Conservation (phyloP, 805 yeast species). For the Monosporozyma servazzii region DNA sequence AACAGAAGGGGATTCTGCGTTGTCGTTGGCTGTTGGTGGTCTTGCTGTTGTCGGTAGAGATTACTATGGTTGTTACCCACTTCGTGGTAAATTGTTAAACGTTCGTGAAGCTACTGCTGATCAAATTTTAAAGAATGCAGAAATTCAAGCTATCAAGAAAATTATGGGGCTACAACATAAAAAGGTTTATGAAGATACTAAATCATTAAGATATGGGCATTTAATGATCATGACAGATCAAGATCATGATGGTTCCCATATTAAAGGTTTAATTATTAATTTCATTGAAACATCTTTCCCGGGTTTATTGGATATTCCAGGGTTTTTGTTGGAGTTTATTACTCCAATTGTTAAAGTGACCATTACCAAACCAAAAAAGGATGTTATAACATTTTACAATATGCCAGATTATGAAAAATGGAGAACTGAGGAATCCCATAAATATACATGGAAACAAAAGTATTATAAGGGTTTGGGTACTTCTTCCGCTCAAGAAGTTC, state of each 20-base stretch:
- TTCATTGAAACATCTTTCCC: constrained; percentile 92
- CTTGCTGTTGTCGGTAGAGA: constrained; percentile 92
- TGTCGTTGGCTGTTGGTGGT: constrained; percentile 86
- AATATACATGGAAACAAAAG: constrained; percentile 80
- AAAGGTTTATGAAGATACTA: constrained; percentile 65
- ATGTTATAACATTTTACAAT: constrained; percentile 68
- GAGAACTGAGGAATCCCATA: constrained; percentile 75
- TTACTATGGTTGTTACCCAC: constrained; percentile 87
- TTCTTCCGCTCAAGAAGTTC: constrained; percentile 69
- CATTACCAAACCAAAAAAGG: constrained; percentile 51
- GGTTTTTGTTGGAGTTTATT: constrained; percentile 84
- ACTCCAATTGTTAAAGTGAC: constrained; percentile 94
- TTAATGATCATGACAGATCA: constrained; percentile 99
- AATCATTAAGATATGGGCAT: constrained; percentile 84
- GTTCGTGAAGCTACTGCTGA: constrained; percentile 97
- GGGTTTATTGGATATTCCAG: constrained; percentile 82
- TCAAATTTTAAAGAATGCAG: constrained; percentile 85
- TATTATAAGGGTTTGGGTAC: constrained; percentile 99
- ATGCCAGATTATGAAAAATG: constrained; percentile 95
- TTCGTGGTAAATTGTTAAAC: constrained; percentile 88
- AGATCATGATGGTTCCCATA: constrained; percentile 98
- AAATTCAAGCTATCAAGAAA: constrained; percentile 89
- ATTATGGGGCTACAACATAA: constrained; percentile 94
- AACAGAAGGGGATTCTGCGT: constrained; percentile 97
- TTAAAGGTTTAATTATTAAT: constrained; percentile 89